Conservation (phyloP, 2,329 filamentous ascomycete genomes). For the Metarhizium humberi region DNA sequence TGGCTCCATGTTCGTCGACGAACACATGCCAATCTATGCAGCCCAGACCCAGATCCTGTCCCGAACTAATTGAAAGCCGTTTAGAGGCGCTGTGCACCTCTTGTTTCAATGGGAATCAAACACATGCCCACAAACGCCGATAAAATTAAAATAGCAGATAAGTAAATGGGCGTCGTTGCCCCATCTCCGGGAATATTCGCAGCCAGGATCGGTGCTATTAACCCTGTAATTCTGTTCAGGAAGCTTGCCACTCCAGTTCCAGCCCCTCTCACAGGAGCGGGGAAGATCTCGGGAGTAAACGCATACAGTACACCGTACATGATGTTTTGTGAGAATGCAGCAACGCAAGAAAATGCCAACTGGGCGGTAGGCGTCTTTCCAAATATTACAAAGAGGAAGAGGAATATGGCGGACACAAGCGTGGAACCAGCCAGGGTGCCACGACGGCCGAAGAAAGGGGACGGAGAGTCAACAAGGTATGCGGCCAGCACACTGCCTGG, state of each 20-base stretch:
- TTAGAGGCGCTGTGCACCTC: constrained; percentile 48
- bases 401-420: constrained; percentile 55
- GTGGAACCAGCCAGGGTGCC: constrained; percentile 63
- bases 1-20: neutral
- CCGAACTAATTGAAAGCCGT: neutral
- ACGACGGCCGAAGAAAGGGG: constrained; percentile 56
- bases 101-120: constrained; percentile 53
- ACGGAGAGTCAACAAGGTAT: constrained; percentile 58
- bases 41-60: neutral
- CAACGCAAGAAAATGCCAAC: constrained; percentile 56
- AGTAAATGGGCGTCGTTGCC: constrained; percentile 46
- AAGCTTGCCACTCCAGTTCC: constrained; percentile 65
- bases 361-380: constrained; percentile 47
- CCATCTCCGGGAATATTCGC: constrained; percentile 50
- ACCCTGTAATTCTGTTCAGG: constrained; percentile 57
- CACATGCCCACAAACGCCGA: constrained; percentile 51
- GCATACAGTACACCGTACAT: constrained; percentile 72
- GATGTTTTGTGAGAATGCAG: constrained; percentile 66
- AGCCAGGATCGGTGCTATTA: constrained; percentile 61
- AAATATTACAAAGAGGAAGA: constrained; percentile 57
- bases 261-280: constrained; percentile 60
- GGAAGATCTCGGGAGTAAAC: constrained; percentile 70
- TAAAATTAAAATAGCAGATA: constrained; percentile 47
- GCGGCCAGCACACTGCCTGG: constrained; percentile 69
- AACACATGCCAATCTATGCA: neutral